Conservation (phyloP, 192 early-diverging fungal species). For the Globomyces pollinis-pini region DNA sequence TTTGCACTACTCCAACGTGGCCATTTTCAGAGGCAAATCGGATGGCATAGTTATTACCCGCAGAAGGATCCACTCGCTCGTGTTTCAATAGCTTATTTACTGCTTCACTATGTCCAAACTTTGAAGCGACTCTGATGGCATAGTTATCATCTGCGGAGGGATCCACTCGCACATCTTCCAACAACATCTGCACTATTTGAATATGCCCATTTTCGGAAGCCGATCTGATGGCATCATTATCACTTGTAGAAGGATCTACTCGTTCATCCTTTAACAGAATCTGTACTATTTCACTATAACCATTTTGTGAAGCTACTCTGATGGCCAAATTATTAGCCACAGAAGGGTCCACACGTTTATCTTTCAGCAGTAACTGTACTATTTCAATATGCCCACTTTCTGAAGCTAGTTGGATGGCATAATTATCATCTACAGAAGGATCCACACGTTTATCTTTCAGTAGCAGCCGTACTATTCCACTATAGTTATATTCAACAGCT, state of each 20-base stretch:
- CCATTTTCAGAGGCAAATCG: background rate
- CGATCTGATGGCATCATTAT: background rate
- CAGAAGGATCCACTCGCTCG: background rate
- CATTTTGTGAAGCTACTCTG: background rate
- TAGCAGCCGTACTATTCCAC: background rate
- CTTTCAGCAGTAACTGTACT: background rate
- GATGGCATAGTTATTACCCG: background rate
- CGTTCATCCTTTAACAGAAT: background rate
- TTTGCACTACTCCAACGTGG: background rate
- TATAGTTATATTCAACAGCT: background rate
- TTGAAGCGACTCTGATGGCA: background rate
- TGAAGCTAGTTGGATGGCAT: background rate
- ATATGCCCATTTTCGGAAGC: background rate
- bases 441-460: background rate
- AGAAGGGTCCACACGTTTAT: background rate
- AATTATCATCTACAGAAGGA: background rate
- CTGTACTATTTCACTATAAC: background rate
- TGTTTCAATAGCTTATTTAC: background rate
- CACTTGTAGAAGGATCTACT: background rate
- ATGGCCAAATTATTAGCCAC: background rate
- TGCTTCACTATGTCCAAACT: background rate
- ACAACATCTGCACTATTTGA: background rate
- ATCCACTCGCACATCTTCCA: constrained; percentile 4
- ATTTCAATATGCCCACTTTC: background rate
- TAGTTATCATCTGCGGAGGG: constrained; percentile 3